Conservation (phyloP, 164 flowering plant genomes). For the Euptelea pleiosperma region DNA sequence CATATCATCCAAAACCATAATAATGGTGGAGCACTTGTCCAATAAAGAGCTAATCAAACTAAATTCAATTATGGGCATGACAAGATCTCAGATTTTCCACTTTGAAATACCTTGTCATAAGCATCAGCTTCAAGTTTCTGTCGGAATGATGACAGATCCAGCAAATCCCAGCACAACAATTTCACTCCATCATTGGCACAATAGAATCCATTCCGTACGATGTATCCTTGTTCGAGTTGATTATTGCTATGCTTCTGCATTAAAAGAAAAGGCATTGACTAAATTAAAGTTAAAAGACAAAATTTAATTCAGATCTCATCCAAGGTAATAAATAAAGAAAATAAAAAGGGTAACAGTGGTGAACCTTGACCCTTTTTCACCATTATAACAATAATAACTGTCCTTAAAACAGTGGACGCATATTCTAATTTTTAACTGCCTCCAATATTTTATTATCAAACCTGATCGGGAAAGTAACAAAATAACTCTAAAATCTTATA, state of each 20-base stretch:
- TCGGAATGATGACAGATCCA: constrained; percentile 52
- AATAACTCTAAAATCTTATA: too few relatives aligned
- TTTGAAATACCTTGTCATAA: constrained; percentile 48
- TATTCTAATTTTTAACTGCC: too few relatives aligned
- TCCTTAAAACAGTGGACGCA: too few relatives aligned
- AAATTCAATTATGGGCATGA: too few relatives aligned
- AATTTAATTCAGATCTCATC: too few relatives aligned
- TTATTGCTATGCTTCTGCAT: constrained; percentile 64
- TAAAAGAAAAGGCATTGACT: neutral
- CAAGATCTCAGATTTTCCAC: neutral
- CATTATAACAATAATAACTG: too few relatives aligned
- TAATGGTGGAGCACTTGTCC: neutral
- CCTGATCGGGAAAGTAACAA: too few relatives aligned
- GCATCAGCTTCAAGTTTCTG: constrained; percentile 51
- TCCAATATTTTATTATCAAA: too few relatives aligned
- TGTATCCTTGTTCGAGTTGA: constrained; percentile 77
- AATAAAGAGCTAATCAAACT: neutral
- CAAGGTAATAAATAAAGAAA: too few relatives aligned
- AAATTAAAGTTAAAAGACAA: neutral
- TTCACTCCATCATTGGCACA: constrained; percentile 80
- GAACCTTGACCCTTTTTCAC: too few relatives aligned
- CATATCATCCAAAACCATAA: too few relatives aligned
- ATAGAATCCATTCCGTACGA: constrained; percentile 70
- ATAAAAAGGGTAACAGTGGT: too few relatives aligned
- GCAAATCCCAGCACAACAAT: constrained; percentile 68